These are phyloP conservation scores for Plasmopara halstedii DNA, from an alignment of 352 stramenopile genomes.

Conservation along the genomic window DNA sequence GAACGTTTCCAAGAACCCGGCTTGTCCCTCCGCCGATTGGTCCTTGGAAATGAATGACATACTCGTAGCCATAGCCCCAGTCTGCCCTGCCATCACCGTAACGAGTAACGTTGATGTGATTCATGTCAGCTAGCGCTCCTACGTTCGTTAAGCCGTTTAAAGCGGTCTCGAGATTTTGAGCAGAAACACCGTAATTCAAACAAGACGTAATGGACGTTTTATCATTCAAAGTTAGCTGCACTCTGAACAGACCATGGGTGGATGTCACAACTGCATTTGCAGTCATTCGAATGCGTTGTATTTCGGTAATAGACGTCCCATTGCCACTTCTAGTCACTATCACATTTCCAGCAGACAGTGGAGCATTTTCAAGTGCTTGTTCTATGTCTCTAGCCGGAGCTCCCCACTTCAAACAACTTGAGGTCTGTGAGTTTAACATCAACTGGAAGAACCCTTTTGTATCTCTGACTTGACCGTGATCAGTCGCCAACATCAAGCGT, in stretches of 20 bases:
- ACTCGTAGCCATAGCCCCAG: slow-evolving; percentile 79
- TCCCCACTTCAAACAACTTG: slow-evolving; percentile 54
- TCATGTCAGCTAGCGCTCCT: slow-evolving; percentile 5
- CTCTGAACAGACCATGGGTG: slow-evolving; percentile 40
- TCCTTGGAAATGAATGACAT: slow-evolving; percentile 55
- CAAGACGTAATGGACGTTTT: slow-evolving; percentile 47
- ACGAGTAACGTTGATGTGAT: slow-evolving; percentile 64
- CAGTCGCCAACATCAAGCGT: slow-evolving; percentile 68
- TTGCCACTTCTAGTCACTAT: slow-evolving; percentile 52
- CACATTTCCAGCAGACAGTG: slow-evolving; percentile 35
- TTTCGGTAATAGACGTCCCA: slow-evolving; percentile 51
- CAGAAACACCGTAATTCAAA: slow-evolving; percentile 64
- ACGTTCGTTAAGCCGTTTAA: slow-evolving; percentile 61
- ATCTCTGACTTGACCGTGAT: slow-evolving; percentile 65
- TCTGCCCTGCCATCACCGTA: slow-evolving; percentile 48
- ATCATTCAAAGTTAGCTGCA: slow-evolving; percentile 53
- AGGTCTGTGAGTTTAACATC: slow-evolving; percentile 12
- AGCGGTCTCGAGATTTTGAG: slow-evolving; percentile 40
- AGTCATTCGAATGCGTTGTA: slow-evolving; percentile 64
- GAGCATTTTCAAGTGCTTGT: slow-evolving; percentile 24
- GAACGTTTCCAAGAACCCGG: slow-evolving; percentile 49
- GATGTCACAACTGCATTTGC: slow-evolving; percentile 54
- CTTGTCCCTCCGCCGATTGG: slow-evolving; percentile 48
- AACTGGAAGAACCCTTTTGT: slow-evolving; percentile 50
- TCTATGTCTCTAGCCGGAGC: slow-evolving; percentile 40